Conservation (phyloP, 2,329 filamentous ascomycete genomes). For the Penicillium sp. region DNA sequence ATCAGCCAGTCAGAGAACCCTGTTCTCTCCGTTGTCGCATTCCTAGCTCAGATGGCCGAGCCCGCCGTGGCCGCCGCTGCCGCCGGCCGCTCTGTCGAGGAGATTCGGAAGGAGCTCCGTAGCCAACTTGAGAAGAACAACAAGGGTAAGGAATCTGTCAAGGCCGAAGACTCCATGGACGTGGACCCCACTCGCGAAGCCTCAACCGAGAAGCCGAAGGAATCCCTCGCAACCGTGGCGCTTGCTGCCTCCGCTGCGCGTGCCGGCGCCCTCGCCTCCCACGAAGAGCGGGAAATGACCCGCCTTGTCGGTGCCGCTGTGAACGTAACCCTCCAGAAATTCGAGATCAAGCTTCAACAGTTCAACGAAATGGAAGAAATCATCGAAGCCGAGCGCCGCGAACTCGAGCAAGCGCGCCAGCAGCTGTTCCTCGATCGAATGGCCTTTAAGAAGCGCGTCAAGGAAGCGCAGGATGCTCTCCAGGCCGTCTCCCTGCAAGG, state of each 20-base stretch:
- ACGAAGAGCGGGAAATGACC: constrained; percentile 96
- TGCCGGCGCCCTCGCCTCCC: constrained; percentile 82
- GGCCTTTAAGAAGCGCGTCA: constrained; percentile 82
- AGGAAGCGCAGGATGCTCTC: constrained; percentile 74
- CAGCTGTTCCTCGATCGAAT: constrained; percentile 91
- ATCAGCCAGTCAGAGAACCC: constrained; percentile 94
- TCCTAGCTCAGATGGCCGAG: constrained; percentile 86
- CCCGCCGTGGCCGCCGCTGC: constrained; percentile 87
- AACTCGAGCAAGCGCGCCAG: constrained; percentile 86
- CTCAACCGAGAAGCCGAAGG: constrained; percentile 45
- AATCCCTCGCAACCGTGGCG: constrained; percentile 66
- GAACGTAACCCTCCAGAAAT: constrained; percentile 91
- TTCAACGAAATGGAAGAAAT: constrained; percentile 95
- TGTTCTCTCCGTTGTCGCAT: constrained; percentile 92
- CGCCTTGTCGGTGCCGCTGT: constrained; percentile 87
- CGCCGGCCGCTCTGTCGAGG: constrained; percentile 80
- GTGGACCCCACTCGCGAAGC: constrained; percentile 46
- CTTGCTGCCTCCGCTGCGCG: constrained; percentile 83
- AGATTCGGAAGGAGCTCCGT: constrained; percentile 76
- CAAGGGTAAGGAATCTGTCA: constrained; percentile 51
- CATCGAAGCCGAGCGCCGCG: constrained; percentile 84
- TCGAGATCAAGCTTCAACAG: constrained; percentile 92
- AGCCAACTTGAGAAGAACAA: constrained; percentile 68
- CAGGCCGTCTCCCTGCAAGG: constrained; percentile 44
- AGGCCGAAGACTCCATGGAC: constrained; percentile 60